Evolutionary conservation across 352 stramenopile species (phyloP), one percentile per base, ranked within the genome.

Genomic region (Phytophthora macrochlamydospora): DNA sequence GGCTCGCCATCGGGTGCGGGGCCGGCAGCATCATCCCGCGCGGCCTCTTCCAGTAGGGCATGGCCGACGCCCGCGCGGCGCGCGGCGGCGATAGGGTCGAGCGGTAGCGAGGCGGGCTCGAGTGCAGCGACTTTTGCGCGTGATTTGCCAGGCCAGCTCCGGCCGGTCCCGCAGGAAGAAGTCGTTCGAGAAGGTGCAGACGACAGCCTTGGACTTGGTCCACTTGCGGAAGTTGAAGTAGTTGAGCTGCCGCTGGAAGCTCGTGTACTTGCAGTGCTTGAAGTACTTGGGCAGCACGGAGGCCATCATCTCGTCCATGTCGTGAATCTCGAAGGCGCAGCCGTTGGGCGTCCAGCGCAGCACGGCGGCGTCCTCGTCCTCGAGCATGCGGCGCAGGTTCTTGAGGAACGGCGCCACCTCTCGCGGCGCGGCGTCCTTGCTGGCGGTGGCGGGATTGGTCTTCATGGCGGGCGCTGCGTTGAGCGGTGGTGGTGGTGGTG

Each of bases 221-320:
- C 86, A 94, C 62, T 96, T 96, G 75, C 87, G 82, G 76, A 98
- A 98, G 68, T 75, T 90, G 67, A 98, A 98, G 70, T 98, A 98
- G 80, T 97, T 98, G 60, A 98, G 84, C 64, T 98, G 92, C 31
- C 94, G 88, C 64, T 97, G 90, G 62, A 98, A 95, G 56, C 90
- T 97, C 57, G 94, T 94, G 82, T 98, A 98, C 66, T 94, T 97
- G 71, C 81, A 78, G 72, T 98, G 94, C 64, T 98, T 98, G 71
- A 98, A 98, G 76, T 98, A 98, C 65, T 93, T 91, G 30, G 94
- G 92, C 28, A 98, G 81, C 52, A 97, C 82, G 46, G 77, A 75
- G 31, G 79, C 71, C 83, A 96, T 92, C 62, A 98, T 89, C 57
- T 78, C 67, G 45, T 85, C 70, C 79, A 90, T 90, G 69, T 94